These are phyloP conservation scores for Cryomyces minteri DNA, from an alignment of 495 filamentous ascomycete genomes.

Conservation along the genomic window DNA sequence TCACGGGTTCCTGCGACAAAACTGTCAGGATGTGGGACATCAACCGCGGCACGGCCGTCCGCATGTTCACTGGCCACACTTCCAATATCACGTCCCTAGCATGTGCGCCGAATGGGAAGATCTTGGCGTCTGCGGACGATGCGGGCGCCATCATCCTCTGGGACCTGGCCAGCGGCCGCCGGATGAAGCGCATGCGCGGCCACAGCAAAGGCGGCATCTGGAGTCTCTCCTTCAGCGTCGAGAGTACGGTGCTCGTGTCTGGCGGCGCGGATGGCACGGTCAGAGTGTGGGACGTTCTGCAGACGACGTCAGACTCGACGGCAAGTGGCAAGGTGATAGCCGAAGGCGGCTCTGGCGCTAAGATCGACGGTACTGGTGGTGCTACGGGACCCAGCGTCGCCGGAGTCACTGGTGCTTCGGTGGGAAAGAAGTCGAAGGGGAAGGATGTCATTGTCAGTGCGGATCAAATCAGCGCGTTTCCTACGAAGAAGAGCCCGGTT, in stretches of 20 bases:
- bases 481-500: slow-evolving; percentile 89
- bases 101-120: slow-evolving; percentile 71
- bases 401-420: slow-evolving; percentile 7
- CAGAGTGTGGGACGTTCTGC: slow-evolving; percentile 60
- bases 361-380: slow-evolving; percentile 14
- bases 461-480: slow-evolving; percentile 84
- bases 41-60: slow-evolving; percentile 62
- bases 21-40: slow-evolving; percentile 96
- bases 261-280: slow-evolving; percentile 87
- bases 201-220: slow-evolving; percentile 89
- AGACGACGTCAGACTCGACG: slow-evolving; percentile 19
- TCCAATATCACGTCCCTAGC: slow-evolving; percentile 67
- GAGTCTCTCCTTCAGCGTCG: slow-evolving; percentile 77
- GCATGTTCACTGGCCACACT: slow-evolving; percentile 81
- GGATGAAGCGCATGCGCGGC: slow-evolving; percentile 81
- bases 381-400: not conserved
- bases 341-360: slow-evolving; percentile 30
- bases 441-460: slow-evolving; percentile 82
- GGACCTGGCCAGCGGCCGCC: slow-evolving; percentile 68
- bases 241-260: slow-evolving; percentile 72
- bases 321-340: slow-evolving; percentile 34
- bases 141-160: slow-evolving; percentile 78
- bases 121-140: slow-evolving; percentile 73
- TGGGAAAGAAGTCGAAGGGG: slow-evolving; percentile 49
- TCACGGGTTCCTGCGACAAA: slow-evolving; percentile 77